phyloP scores from a whole-genome alignment of 2,329 filamentous ascomycete species.

The Teratosphaeria gauchensis region DNA sequence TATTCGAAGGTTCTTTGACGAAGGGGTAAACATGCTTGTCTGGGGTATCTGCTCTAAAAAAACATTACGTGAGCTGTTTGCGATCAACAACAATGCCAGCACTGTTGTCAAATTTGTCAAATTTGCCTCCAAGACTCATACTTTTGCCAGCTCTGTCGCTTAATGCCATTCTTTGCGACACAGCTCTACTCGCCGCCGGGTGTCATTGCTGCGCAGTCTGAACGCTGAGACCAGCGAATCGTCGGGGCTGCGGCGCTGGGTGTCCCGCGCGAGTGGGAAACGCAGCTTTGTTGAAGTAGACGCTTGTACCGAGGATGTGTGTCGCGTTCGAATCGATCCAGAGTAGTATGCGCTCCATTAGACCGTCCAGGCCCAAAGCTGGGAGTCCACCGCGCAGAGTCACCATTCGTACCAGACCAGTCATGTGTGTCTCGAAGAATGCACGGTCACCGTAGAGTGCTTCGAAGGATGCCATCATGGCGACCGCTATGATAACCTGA shows the following conservation, averaged over 20 bases:
- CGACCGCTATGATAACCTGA: slow-evolving; percentile 39
- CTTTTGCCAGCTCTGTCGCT: neutral
- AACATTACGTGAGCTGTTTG: neutral
- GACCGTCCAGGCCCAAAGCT: slow-evolving; percentile 35
- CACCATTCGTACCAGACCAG: slow-evolving; percentile 35
- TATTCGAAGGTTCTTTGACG: too few species aligned
- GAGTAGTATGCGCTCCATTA: slow-evolving; percentile 38
- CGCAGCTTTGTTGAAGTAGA: slow-evolving; percentile 20
- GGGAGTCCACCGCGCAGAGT: slow-evolving; percentile 36
- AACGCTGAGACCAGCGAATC: slow-evolving; percentile 4
- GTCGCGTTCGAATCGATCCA: slow-evolving; percentile 37
- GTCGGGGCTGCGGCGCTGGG: slow-evolving; percentile 11
- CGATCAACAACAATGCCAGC: neutral
- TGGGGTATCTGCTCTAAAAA: neutral
- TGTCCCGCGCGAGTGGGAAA: slow-evolving; percentile 12
- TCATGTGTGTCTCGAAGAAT: slow-evolving; percentile 41
- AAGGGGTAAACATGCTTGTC: neutral
- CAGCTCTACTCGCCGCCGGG: neutral
- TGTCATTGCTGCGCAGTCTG: neutral
- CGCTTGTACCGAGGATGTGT: slow-evolving; percentile 12
- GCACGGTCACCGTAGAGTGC: slow-evolving; percentile 38
- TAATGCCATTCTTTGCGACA: neutral
- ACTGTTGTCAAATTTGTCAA: neutral
- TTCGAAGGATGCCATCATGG: slow-evolving; percentile 45
- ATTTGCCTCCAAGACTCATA: neutral